Conservation (phyloP, 2,329 filamentous ascomycete genomes). For the Fusarium continuum region DNA sequence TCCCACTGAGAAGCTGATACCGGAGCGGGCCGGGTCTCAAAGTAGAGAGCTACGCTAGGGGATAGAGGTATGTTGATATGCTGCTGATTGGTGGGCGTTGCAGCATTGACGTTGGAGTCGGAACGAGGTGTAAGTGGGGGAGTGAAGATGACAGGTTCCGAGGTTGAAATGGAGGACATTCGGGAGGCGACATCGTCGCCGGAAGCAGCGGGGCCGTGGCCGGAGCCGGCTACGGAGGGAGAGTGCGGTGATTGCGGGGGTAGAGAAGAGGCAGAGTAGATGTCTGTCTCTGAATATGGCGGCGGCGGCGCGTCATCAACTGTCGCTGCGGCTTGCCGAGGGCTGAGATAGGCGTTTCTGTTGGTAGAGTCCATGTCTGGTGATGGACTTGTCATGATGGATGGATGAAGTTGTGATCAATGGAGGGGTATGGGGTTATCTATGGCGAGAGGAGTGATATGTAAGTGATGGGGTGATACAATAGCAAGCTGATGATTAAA, state of each 20-base stretch:
- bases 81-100: conserved; percentile 23
- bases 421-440: background rate
- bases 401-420: background rate
- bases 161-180: conserved; percentile 54
- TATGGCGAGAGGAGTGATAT: background rate
- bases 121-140: conserved; percentile 60
- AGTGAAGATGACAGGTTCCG: conserved; percentile 59
- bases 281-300: conserved; percentile 67
- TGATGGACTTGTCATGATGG: conserved; percentile 33
- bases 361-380: conserved; percentile 18
- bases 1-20: conserved; percentile 32
- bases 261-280: conserved; percentile 56
- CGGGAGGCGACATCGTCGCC: conserved; percentile 51
- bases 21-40: conserved; percentile 55
- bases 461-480: background rate
- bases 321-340: conserved; percentile 3
- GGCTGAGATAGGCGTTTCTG: conserved; percentile 23
- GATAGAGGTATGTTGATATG: conserved; percentile 31
- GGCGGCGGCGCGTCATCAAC: conserved; percentile 58
- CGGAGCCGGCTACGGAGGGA: conserved; percentile 36
- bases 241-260: conserved; percentile 38
- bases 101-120: conserved; percentile 21
- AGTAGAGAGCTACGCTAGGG: conserved; percentile 51
- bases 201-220: conserved; percentile 39
- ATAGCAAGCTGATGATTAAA: background rate